Conservation (phyloP, 192 early-diverging fungal species). For the Linnemannia exigua region DNA sequence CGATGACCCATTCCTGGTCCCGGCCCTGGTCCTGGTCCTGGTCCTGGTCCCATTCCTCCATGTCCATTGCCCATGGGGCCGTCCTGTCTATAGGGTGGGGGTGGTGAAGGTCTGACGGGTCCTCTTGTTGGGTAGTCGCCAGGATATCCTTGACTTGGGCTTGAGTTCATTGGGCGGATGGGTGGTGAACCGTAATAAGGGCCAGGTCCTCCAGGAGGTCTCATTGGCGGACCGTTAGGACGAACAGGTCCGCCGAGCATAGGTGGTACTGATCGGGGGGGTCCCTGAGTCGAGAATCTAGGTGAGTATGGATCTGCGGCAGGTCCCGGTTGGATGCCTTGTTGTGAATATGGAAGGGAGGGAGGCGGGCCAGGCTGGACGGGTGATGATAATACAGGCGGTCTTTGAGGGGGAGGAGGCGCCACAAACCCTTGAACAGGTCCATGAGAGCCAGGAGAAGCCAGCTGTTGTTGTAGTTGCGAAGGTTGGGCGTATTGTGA, state of each 20-base stretch:
- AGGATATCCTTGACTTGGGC: conserved; percentile 36
- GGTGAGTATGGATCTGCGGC: conserved; percentile 23
- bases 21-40: conserved; percentile 20
- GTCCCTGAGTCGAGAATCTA: conserved; percentile 32
- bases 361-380: conserved; percentile 15
- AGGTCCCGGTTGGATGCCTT: conserved; percentile 13
- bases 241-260: conserved; percentile 33
- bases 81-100: conserved; percentile 25
- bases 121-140: conserved; percentile 28
- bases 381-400: conserved; percentile 36
- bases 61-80: conserved; percentile 18
- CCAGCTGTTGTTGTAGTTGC: conserved; percentile 14
- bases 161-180: conserved; percentile 30
- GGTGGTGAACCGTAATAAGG: conserved; percentile 33
- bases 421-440: conserved; percentile 24
- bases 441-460: conserved; percentile 1
- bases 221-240: conserved; percentile 24
- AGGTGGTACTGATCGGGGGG: conserved; percentile 21
- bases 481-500: conserved; percentile 20
- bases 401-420: conserved; percentile 22
- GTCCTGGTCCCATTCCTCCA: conserved; percentile 26
- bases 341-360: conserved; percentile 35
- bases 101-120: conserved; percentile 12
- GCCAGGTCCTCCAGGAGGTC: conserved; percentile 40
- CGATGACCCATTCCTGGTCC: conserved; percentile 21